A percentile compares a stretch with the other conserved stretches of the same genome.
Conservation (phyloP, 495 filamentous ascomycete genomes). For the Zalerion maritima region DNA sequence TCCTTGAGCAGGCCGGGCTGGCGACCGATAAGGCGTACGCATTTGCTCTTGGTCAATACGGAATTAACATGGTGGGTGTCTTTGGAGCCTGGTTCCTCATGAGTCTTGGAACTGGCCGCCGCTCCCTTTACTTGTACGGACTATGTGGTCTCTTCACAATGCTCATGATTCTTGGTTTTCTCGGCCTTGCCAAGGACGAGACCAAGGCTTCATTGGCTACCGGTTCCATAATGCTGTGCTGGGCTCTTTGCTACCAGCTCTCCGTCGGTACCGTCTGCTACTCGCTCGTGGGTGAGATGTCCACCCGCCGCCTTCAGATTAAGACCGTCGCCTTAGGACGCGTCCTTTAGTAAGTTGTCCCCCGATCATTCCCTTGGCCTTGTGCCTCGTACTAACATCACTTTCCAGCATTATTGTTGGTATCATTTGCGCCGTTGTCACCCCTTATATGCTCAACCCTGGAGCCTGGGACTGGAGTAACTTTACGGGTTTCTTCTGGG, state of each 20-base stretch:
- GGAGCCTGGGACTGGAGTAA: constrained; percentile 61
- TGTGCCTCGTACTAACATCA: too few species aligned
- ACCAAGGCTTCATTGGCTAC: constrained; percentile 47
- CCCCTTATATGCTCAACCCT: constrained; percentile 65
- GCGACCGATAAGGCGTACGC: constrained; percentile 41
- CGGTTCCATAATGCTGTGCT: constrained; percentile 56
- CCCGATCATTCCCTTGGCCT: too few species aligned
- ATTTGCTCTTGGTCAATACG: constrained; percentile 62
- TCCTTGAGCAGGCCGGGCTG: constrained; percentile 60
- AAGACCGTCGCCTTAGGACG: constrained; percentile 57
- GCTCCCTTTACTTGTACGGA: constrained; percentile 55
- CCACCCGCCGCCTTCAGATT: constrained; percentile 57
- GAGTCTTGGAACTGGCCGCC: constrained; percentile 50
- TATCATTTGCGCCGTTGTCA: constrained; percentile 55
- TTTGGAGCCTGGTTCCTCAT: constrained; percentile 65
- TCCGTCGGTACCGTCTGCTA: constrained; percentile 71
- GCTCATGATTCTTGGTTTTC: constrained; percentile 60
- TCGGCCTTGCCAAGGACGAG: constrained; percentile 44
- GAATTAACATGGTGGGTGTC: constrained; percentile 58
- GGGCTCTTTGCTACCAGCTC: constrained; percentile 59
- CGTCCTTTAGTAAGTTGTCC: constrained; percentile 42
- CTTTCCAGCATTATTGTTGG: constrained; percentile 43
- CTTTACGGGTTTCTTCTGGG: constrained; percentile 73
- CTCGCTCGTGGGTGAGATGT: constrained; percentile 60
- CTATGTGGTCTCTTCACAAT: constrained; percentile 49